These are phyloP conservation scores for Fusarium foetens DNA, from an alignment of 2,329 filamentous ascomycete genomes.

Conservation along the genomic window DNA sequence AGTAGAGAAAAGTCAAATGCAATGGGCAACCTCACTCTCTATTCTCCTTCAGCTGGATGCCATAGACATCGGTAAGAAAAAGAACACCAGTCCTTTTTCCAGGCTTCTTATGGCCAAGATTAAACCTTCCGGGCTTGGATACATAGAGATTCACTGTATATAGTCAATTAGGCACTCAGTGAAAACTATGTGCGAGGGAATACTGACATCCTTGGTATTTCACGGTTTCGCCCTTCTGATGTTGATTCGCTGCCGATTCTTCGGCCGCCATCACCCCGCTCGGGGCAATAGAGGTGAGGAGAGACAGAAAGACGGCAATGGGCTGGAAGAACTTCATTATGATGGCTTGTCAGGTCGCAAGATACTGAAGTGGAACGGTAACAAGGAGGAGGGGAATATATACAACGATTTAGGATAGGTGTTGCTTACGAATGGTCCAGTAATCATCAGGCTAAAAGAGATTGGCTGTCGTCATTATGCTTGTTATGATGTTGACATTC, in stretches of 20 bases:
- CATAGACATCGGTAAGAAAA: slow-evolving; percentile 29
- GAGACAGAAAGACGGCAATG: slow-evolving; percentile 3
- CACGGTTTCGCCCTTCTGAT: not conserved
- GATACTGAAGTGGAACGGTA: no score
- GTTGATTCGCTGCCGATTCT: not conserved
- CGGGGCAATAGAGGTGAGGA: not conserved
- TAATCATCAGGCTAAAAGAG: not conserved
- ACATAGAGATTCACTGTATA: slow-evolving; percentile 15
- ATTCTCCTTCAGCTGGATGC: slow-evolving; percentile 16
- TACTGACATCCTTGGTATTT: slow-evolving; percentile 14
- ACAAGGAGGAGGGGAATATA: not conserved
- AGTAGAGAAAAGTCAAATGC: rapidly evolving
- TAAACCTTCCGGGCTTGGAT: slow-evolving; percentile 3
- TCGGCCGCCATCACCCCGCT: slow-evolving; percentile 3
- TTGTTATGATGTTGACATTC: not conserved
- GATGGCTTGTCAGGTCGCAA: not conserved
- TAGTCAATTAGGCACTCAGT: not conserved
- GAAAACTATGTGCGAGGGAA: rapidly evolving
- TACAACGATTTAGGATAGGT: not conserved
- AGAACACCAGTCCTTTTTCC: slow-evolving; percentile 15
- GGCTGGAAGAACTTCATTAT: slow-evolving; percentile 15
- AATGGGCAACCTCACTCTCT: not conserved
- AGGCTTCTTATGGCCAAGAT: not conserved
- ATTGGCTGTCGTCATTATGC: not conserved
- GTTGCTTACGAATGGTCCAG: not conserved